These are phyloP conservation scores for Phyllosticta citriasiana DNA, from an alignment of 2,329 filamentous ascomycete species.

Conservation along the genomic window DNA sequence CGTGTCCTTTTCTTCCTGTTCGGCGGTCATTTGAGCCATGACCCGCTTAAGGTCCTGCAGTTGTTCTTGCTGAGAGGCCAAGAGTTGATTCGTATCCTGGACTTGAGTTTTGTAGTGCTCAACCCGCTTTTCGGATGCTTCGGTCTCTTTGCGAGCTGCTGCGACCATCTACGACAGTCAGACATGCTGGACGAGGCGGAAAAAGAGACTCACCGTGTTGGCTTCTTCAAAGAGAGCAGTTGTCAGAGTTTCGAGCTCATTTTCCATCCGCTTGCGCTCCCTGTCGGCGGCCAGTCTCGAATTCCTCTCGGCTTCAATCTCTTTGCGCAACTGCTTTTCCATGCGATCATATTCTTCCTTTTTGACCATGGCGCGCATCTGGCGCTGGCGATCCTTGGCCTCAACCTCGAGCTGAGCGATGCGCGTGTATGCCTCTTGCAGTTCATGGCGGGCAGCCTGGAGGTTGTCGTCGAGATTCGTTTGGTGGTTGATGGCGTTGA, in stretches of 20 bases:
- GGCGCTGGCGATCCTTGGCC: slow-evolving; percentile 42
- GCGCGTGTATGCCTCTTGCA: slow-evolving; percentile 60
- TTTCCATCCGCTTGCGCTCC: slow-evolving; percentile 82
- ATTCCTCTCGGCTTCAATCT: slow-evolving; percentile 33
- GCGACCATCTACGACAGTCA: slow-evolving; percentile 65
- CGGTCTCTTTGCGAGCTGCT: slow-evolving; percentile 73
- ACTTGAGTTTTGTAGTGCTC: slow-evolving; percentile 80
- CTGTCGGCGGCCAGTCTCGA: slow-evolving; percentile 34
- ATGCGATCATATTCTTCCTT: slow-evolving; percentile 59
- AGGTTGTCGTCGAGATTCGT: slow-evolving; percentile 84
- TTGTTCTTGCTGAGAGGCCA: slow-evolving; percentile 88
- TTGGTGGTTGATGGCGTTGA: slow-evolving; percentile 95
- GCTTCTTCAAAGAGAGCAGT: slow-evolving; percentile 95
- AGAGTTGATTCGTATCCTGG: slow-evolving; percentile 72
- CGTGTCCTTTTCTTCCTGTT: slow-evolving; percentile 58
- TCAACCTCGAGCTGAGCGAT: slow-evolving; percentile 60
- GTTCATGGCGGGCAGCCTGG: slow-evolving; percentile 69
- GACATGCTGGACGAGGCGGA: background rate
- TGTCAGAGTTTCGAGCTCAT: slow-evolving; percentile 82
- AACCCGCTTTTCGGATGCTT: slow-evolving; percentile 71
- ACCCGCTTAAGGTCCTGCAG: slow-evolving; percentile 82
- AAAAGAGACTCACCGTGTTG: slow-evolving; percentile 54
- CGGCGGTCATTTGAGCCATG: slow-evolving; percentile 74
- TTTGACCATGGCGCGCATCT: slow-evolving; percentile 61
- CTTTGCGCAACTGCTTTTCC: slow-evolving; percentile 30